These are phyloP conservation scores for Phaeotremella skinneri DNA, from an alignment of 768 basidiomycete species.

Conservation along the genomic window DNA sequence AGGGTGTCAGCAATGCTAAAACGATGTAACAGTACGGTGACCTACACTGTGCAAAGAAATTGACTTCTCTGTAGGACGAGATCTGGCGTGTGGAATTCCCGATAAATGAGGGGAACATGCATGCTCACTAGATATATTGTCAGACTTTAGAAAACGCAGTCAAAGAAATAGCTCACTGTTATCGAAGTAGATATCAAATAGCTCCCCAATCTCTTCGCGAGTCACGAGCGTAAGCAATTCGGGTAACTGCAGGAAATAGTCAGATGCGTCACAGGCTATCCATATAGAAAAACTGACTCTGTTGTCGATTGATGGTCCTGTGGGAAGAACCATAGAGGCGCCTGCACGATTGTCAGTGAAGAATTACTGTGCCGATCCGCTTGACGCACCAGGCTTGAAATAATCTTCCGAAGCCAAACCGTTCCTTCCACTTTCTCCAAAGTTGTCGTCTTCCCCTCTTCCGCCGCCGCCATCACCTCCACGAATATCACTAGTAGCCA, in stretches of 20 bases:
- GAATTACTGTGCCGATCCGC: neutral
- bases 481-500: conserved; percentile 39
- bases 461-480: conserved; percentile 49
- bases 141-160: conserved; percentile 70
- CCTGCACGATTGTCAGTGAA: conserved; percentile 9
- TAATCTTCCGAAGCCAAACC: conserved; percentile 80
- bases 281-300: conserved; percentile 13
- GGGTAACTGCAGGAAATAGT: conserved; percentile 58
- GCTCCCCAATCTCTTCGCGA: conserved; percentile 82
- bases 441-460: conserved; percentile 22
- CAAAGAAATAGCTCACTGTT: conserved; percentile 49
- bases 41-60: conserved; percentile 79
- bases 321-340: conserved; percentile 59
- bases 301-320: conserved; percentile 56
- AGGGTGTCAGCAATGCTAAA: conserved; percentile 8
- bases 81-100: conserved; percentile 87
- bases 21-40: conserved; percentile 55
- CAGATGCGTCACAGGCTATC: neutral
- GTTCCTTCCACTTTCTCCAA: conserved; percentile 2
- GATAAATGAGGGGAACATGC: conserved; percentile 77
- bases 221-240: conserved; percentile 87
- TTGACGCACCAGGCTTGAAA: conserved; percentile 76
- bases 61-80: conserved; percentile 92
- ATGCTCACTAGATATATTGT: conserved; percentile 43
- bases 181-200: conserved; percentile 70